These are phyloP conservation scores for Talinum fruticosum DNA, from an alignment of 148 eudicot genomes.

Conservation along the genomic window DNA sequence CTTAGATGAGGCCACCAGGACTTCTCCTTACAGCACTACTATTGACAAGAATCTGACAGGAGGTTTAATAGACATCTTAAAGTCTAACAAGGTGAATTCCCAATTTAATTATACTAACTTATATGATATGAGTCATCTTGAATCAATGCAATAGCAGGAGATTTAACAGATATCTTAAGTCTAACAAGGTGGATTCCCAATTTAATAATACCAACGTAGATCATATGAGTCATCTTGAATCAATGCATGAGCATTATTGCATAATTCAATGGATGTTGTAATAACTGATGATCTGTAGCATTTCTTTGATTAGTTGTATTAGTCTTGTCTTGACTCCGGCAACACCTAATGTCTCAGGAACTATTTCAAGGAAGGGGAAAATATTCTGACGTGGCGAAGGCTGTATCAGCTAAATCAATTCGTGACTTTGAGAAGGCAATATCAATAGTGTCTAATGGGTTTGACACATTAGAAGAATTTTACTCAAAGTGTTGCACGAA, in stretches of 20 bases:
- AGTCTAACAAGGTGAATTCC: slow-evolving; percentile 63
- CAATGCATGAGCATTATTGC: not conserved
- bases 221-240: not conserved
- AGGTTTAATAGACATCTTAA: slow-evolving; percentile 69
- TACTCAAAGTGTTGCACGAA: slow-evolving; percentile 66
- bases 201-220: not conserved
- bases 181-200: slow-evolving; percentile 60
- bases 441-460: slow-evolving; percentile 83
- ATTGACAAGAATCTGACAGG: slow-evolving; percentile 50
- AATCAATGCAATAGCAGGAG: slow-evolving; percentile 17
- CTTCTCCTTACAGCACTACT: slow-evolving; percentile 31
- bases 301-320: not conserved
- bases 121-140: not conserved
- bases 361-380: slow-evolving; percentile 84
- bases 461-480: slow-evolving; percentile 67
- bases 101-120: not conserved
- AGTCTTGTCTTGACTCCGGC: not conserved
- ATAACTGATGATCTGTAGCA: not conserved
- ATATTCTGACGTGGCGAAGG: slow-evolving; percentile 74
- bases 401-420: slow-evolving; percentile 61
- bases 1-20: slow-evolving; percentile 70
- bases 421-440: slow-evolving; percentile 79
- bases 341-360: slow-evolving; percentile 43
- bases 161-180: slow-evolving; percentile 63
- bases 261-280: not conserved